A percentile compares a stretch with the other conserved stretches of the same genome.
These are phyloP conservation scores for Backusella parvicylindrica DNA, from an alignment of 192 early-diverging fungal species.

Conservation along the genomic window DNA sequence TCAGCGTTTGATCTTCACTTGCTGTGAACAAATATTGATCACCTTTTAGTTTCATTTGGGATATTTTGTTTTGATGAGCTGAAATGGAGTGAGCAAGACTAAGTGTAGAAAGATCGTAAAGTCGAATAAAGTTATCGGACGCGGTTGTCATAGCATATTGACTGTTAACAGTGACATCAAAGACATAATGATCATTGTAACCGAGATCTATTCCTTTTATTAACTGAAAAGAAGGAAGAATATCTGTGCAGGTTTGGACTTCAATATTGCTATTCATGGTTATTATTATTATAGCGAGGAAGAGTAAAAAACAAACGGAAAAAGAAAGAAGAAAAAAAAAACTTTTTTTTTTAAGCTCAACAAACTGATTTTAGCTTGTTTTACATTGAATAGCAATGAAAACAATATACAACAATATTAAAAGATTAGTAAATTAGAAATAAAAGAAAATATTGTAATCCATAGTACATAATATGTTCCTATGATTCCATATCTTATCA, in stretches of 20 bases:
- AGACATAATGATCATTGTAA: conserved; percentile 50
- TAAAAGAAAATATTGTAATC: no score
- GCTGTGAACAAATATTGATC: conserved; percentile 56
- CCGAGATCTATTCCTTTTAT: conserved; percentile 38
- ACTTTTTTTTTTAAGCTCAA: not conserved
- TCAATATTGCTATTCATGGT: not conserved
- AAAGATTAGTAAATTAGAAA: no score
- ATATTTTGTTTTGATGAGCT: conserved; percentile 59
- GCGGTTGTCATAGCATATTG: conserved; percentile 50
- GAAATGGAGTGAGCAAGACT: conserved; percentile 39
- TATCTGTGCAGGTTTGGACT: conserved; percentile 4
- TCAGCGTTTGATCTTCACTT: conserved; percentile 61
- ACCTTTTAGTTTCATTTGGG: conserved; percentile 56
- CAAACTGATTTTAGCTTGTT: not conserved
- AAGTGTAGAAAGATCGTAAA: conserved; percentile 56
- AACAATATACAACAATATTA: no score
- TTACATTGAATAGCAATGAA: not conserved
- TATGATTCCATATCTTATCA: no score
- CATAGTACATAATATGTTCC: no score
- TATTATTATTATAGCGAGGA: not conserved
- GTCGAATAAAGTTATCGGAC: conserved; percentile 61
- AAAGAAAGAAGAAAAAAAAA: not conserved
- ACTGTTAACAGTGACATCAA: conserved; percentile 47
- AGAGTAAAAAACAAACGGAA: not conserved
- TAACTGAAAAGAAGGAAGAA: conserved; percentile 42